Evolutionary conservation across 371 early-diverging fungal genomes (phyloP).

Genomic region (Nosema muscidifuracis): DNA sequence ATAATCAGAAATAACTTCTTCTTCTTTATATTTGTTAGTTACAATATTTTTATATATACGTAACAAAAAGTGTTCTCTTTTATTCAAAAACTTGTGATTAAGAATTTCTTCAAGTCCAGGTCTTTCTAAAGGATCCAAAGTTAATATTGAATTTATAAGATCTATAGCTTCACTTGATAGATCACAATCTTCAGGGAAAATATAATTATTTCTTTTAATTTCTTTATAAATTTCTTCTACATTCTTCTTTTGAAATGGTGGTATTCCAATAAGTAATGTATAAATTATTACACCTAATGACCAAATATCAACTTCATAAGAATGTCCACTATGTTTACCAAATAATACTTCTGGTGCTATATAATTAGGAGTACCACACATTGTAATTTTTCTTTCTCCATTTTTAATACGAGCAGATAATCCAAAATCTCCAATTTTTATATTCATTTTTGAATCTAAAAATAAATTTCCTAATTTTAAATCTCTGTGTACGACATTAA

Average conservation of each 20-base stretch:
- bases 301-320: conserved; percentile 94
- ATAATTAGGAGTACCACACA: conserved; percentile 95
- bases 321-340: conserved; percentile 74
- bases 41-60: conserved; percentile 42
- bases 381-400: conserved; percentile 67
- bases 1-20: conserved; percentile 38
- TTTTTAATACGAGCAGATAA: conserved; percentile 68
- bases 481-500: conserved; percentile 84
- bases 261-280: conserved; percentile 79
- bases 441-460: conserved; percentile 70
- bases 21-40: conserved; percentile 12
- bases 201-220: conserved; percentile 71
- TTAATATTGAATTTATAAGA: conserved; percentile 71
- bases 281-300: conserved; percentile 80
- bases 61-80: conserved; percentile 39
- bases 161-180: conserved; percentile 70
- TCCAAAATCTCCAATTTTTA: conserved; percentile 94
- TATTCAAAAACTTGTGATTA: conserved; percentile 57
- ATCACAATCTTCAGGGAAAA: conserved; percentile 68
- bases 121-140: conserved; percentile 68
- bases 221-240: conserved; percentile 72
- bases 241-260: conserved; percentile 83
- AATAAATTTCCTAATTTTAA: conserved; percentile 90
- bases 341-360: conserved; percentile 92
- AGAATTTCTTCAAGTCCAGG: conserved; percentile 65